phyloP scores from a whole-genome alignment of 495 filamentous ascomycete genomes.

The Cudoniella acicularis region DNA sequence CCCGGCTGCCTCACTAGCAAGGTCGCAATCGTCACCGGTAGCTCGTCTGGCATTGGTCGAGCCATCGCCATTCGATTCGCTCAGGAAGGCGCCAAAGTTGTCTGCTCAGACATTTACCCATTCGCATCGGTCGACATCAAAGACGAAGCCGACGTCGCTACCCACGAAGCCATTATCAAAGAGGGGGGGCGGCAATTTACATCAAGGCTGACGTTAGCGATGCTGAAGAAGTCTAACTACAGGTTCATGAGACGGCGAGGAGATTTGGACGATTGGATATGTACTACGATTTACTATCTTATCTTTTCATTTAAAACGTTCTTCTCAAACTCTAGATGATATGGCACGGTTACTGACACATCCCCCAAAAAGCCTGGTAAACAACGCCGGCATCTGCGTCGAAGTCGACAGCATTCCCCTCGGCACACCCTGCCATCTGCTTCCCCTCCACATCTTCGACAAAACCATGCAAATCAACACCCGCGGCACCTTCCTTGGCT shows the following conservation, averaged over 20 bases:
- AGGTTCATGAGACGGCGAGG: slow-evolving; percentile 40
- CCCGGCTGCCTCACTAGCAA: slow-evolving; percentile 17
- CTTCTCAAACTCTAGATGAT: no score
- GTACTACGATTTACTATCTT: not conserved
- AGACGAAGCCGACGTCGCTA: slow-evolving; percentile 33
- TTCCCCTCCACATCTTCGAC: slow-evolving; percentile 40
- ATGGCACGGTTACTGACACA: no score
- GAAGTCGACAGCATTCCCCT: slow-evolving; percentile 23
- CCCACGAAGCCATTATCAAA: slow-evolving; percentile 38
- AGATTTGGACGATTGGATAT: slow-evolving; percentile 34
- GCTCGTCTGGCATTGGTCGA: slow-evolving; percentile 45
- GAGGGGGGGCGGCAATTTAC: slow-evolving; percentile 41
- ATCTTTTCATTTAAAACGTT: not conserved
- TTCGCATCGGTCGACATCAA: slow-evolving; percentile 21
- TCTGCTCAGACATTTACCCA: slow-evolving; percentile 45
- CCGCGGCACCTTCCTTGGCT: slow-evolving; percentile 48
- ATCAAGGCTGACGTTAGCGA: slow-evolving; percentile 43
- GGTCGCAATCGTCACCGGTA: slow-evolving; percentile 46
- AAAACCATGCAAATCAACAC: slow-evolving; percentile 40
- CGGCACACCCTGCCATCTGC: not conserved
- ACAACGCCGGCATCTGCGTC: slow-evolving; percentile 48
- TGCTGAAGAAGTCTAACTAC: slow-evolving; percentile 57
- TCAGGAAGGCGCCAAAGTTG: slow-evolving; percentile 41
- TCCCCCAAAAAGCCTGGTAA: slow-evolving; percentile 40
- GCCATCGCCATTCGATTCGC: slow-evolving; percentile 43